These are phyloP conservation scores for Xerophyta viscosa DNA, from an alignment of 106 monocot species.

Conservation along the genomic window DNA sequence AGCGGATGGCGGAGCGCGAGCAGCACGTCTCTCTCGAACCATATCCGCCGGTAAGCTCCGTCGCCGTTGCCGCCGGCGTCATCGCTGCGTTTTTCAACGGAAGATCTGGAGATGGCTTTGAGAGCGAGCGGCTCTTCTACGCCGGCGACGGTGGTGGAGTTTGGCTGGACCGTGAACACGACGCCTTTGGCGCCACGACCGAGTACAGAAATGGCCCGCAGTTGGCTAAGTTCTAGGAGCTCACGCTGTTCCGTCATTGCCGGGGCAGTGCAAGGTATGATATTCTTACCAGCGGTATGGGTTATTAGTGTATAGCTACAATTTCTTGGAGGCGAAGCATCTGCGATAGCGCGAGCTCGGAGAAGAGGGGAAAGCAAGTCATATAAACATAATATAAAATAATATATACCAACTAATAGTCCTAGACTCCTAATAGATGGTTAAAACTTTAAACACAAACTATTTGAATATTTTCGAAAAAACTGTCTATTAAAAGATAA, in stretches of 20 bases:
- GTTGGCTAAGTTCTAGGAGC: constrained; percentile 28
- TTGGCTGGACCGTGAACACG: constrained; percentile 54
- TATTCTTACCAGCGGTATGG: too few species aligned
- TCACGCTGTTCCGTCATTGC: background rate
- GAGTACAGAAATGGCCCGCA: constrained; percentile 51
- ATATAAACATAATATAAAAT: too few species aligned
- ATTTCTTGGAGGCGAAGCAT: constrained; percentile 12
- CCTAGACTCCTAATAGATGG: too few species aligned
- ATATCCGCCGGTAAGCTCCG: constrained; percentile 54
- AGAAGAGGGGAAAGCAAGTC: too few species aligned
- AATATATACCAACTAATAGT: too few species aligned
- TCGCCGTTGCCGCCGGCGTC: background rate
- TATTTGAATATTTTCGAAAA: too few species aligned
- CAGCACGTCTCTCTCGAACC: constrained; percentile 82
- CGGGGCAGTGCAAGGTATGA: too few species aligned
- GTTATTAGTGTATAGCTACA: too few species aligned
- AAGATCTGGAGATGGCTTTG: constrained; percentile 52
- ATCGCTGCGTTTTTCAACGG: constrained; percentile 15
- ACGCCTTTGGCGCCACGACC: constrained; percentile 95
- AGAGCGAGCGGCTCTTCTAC: constrained; percentile 22
- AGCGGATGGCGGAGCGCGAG: constrained; percentile 52
- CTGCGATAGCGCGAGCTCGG: too few species aligned
- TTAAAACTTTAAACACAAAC: too few species aligned
- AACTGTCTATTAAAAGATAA: too few species aligned
- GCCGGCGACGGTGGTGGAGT: background rate